Conservation (phyloP, 331 rosid species). For the Spiraea crenata region DNA sequence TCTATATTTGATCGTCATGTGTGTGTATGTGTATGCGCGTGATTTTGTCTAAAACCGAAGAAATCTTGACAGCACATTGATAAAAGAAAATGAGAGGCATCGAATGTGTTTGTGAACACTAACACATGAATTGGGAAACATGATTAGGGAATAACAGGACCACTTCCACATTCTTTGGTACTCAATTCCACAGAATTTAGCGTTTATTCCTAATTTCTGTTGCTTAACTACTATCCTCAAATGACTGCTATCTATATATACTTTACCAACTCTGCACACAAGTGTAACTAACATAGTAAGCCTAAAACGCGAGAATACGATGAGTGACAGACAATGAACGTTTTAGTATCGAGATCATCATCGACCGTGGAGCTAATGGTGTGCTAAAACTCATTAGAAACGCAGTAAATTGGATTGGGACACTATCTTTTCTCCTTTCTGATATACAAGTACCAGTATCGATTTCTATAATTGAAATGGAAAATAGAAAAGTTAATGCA, state of each 20-base stretch:
- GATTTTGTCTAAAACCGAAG: not conserved
- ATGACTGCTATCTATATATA: not conserved
- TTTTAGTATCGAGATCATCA: too few relatives aligned
- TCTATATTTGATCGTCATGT: not conserved
- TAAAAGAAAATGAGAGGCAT: constrained; percentile 2
- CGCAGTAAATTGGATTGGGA: not conserved
- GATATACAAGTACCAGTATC: too few relatives aligned
- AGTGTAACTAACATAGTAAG: not conserved
- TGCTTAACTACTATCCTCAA: too few relatives aligned
- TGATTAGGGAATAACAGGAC: constrained; percentile 27
- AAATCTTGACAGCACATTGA: not conserved
- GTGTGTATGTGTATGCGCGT: not conserved
- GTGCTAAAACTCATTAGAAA: not conserved
- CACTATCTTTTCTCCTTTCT: not conserved
- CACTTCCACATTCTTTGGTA: constrained; percentile 24
- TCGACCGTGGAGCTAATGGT: too few relatives aligned
- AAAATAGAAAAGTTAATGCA: not conserved
- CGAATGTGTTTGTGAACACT: not conserved
- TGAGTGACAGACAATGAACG: too few relatives aligned
- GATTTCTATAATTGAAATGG: not conserved
- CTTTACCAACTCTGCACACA: not conserved
- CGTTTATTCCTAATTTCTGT: too few relatives aligned
- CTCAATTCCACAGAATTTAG: constrained; percentile 14
- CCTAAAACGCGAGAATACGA: too few relatives aligned
- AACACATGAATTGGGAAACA: constrained; percentile 1